Base-by-base conservation (phyloP, 2,329 filamentous ascomycete species). In the Monilinia vaccinii-corymbosi region DNA sequence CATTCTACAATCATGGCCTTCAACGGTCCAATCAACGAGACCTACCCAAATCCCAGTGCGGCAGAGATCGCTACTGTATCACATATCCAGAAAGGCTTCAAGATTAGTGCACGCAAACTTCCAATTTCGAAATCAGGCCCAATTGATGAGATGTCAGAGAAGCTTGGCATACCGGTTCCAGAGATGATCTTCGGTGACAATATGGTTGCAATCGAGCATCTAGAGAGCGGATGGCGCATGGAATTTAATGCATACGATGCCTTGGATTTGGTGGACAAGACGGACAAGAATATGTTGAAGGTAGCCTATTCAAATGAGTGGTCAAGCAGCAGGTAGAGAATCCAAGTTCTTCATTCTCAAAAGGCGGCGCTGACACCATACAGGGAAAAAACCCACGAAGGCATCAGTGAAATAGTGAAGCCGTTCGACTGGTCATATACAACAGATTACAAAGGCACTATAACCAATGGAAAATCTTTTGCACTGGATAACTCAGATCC, bases 151-250 rank as follows among this genome's bases (percentile, higher is more conserved):
- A 89, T 99, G 84, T 86, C 86, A 45, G 79, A 80, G 60, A 84
- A 82, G 64, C 81, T 99, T 58, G 86, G 86, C 34, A 97, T 99
- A 71, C 85, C 93, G 21, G 84, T 93, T 45, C 94, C 94, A 10
- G 94, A 99, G 77, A 99, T 99, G 94, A 99, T 99, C 66, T 99
- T 99, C 72, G 94, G 94, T 63, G 92, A 99, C 78, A 99, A 99
- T 74, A 78, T 88, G 61, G 86, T 96, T 45, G 77, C 83, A 8
- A 80, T 99, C 62, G 79, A 85, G 57, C 91, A 97, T 75, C 63
- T 76, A n/a, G 79, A 81, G 23, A 85, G 81, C n/a, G 83, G 85
- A 48, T 99, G 91, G 91, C 78, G 78, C 48, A 78, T 97, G 64
- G 76, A 81, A 57, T 99, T 97, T 78, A 87, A 87, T 72, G 88